Conservation (phyloP, 2,329 filamentous ascomycete genomes). For the Pseudogymnoascus sp. region DNA sequence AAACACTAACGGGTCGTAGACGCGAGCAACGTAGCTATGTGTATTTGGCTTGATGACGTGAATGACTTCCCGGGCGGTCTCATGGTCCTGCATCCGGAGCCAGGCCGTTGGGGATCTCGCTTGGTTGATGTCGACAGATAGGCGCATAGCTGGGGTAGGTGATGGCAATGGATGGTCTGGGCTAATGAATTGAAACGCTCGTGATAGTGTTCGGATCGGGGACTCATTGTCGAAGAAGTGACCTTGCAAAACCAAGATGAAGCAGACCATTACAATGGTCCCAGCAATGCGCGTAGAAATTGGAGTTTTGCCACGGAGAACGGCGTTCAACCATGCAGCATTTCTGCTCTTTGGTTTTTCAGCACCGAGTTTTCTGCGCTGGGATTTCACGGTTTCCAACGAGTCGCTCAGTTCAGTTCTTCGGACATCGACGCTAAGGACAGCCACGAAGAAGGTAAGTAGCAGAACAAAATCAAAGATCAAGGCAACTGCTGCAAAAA, state of each 20-base stretch:
- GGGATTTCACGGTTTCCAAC: constrained; percentile 35
- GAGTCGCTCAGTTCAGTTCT: constrained; percentile 70
- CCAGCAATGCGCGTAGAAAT: constrained; percentile 69
- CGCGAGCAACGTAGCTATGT: constrained; percentile 64
- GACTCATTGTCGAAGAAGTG: constrained; percentile 64
- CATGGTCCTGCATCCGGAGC: constrained; percentile 70
- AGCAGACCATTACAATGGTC: constrained; percentile 63
- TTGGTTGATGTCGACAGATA: constrained; percentile 60
- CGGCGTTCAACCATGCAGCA: constrained; percentile 52
- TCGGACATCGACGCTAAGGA: constrained; percentile 71
- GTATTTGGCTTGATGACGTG: constrained; percentile 65
- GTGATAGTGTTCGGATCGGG: constrained; percentile 31
- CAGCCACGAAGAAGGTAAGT: constrained; percentile 71
- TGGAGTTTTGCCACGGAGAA: constrained; percentile 58
- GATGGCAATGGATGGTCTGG: constrained; percentile 11
- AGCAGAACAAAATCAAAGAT: constrained; percentile 72
- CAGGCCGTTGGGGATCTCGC: constrained; percentile 70
- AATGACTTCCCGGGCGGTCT: constrained; percentile 70
- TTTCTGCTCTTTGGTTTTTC: constrained; percentile 31
- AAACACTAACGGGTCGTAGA: constrained; percentile 69
- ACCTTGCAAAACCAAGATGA: constrained; percentile 67
- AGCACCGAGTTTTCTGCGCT: background rate
- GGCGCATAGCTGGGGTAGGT: constrained; percentile 29
- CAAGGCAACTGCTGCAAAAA: constrained; percentile 67
- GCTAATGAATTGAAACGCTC: constrained; percentile 25